These are phyloP conservation scores for Poterioochromonas sp. DNA, from an alignment of 352 stramenopile genomes.

Conservation along the genomic window DNA sequence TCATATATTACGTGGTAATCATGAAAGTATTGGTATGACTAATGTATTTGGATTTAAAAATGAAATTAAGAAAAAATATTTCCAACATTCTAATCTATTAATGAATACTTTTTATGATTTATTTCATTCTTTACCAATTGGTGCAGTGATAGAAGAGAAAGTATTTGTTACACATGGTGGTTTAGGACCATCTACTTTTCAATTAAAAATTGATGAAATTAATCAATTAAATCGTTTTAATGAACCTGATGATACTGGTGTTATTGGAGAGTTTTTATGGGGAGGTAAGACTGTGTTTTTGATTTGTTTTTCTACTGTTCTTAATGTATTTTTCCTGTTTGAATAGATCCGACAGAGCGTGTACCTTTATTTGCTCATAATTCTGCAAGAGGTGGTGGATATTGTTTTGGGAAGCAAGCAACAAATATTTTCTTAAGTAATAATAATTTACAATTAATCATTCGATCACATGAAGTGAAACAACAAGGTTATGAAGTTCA, in stretches of 20 bases:
- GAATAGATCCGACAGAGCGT: neutral
- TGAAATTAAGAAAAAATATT: slow-evolving; percentile 98
- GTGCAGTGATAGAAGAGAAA: slow-evolving; percentile 70
- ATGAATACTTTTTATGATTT: slow-evolving; percentile 97
- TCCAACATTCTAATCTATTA: slow-evolving; percentile 82
- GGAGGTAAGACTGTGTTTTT: slow-evolving; percentile 31
- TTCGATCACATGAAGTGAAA: slow-evolving; percentile 94
- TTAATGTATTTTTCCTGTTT: too few species aligned
- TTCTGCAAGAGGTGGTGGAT: slow-evolving; percentile 89
- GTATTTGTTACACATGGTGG: slow-evolving; percentile 98
- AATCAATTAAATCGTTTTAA: slow-evolving; percentile 85
- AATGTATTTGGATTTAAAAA: slow-evolving; percentile 99
- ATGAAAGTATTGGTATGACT: slow-evolving; percentile 99
- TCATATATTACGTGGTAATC: slow-evolving; percentile 88
- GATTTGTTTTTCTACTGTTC: neutral
- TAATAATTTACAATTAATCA: slow-evolving; percentile 90
- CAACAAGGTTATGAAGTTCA: neutral
- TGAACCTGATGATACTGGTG: slow-evolving; percentile 80
- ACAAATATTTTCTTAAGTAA: slow-evolving; percentile 86
- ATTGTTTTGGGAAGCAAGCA: slow-evolving; percentile 95
- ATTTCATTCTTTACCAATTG: slow-evolving; percentile 92
- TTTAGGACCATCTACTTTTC: slow-evolving; percentile 52
- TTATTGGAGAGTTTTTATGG: slow-evolving; percentile 78
- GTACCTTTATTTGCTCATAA: neutral
- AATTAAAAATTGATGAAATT: slow-evolving; percentile 62